Evolutionary conservation across 2,329 filamentous ascomycete species (phyloP).

Genomic region (Colletotrichum tropicale): DNA sequence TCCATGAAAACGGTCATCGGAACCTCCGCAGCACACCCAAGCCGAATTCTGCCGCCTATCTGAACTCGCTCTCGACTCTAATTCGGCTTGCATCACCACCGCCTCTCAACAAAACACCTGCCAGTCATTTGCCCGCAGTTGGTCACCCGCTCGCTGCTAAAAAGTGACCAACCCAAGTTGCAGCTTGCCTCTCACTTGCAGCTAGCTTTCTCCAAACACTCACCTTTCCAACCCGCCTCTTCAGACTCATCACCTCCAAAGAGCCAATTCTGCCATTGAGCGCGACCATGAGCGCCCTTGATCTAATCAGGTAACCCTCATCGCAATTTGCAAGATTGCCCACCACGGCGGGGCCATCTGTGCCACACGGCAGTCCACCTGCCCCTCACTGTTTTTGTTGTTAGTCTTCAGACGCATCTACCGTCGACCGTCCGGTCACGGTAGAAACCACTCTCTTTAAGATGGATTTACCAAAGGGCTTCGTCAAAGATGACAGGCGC

Average conservation of each 20-base stretch:
- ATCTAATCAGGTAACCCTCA: conserved; percentile 15
- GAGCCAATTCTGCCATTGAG: background rate
- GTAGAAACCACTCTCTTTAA: conserved; percentile 10
- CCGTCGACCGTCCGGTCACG: conserved; percentile 14
- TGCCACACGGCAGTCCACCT: background rate
- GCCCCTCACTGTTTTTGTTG: background rate
- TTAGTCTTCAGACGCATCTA: conserved; percentile 1
- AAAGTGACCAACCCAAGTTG: conserved; percentile 11
- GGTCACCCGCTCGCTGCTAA: background rate
- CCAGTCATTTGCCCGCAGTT: conserved; percentile 5
- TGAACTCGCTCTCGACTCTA: background rate
- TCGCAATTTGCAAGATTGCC: conserved; percentile 15
- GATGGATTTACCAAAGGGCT: conserved; percentile 24
- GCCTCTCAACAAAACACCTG: conserved; percentile 3
- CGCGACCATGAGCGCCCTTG: conserved; percentile 12
- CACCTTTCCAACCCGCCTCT: background rate
- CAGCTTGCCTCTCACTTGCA: conserved; percentile 20
- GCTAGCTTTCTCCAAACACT: background rate
- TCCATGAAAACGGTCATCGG: conserved; percentile 4
- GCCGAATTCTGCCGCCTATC: background rate
- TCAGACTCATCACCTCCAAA: background rate
- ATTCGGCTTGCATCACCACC: background rate
- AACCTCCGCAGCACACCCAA: background rate
- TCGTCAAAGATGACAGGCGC: conserved; percentile 23
- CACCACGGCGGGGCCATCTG: conserved; percentile 15